Percentiles rank a stretch among this genome's conserved stretches.
These are phyloP conservation scores for Leucosporidium scottii DNA, from an alignment of 768 basidiomycete genomes.

Conservation along the genomic window DNA sequence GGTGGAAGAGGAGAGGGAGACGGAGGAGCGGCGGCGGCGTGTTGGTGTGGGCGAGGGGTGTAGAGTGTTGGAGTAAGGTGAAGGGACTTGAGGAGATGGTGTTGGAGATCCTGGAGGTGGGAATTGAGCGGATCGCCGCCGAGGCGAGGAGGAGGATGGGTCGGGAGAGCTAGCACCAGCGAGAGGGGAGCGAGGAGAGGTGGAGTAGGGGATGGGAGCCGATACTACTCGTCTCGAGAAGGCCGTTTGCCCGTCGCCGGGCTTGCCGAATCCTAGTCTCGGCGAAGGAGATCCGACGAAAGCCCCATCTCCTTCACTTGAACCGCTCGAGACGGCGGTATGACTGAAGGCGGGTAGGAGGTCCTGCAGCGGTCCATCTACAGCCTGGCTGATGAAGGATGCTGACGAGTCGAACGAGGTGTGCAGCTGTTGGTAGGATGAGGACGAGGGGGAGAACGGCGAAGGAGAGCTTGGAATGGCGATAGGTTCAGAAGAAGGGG, in stretches of 20 bases:
- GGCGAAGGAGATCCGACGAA: too few relatives aligned
- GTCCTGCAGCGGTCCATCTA: slow-evolving; percentile 11
- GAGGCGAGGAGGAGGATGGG: not conserved
- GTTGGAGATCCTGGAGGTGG: not conserved
- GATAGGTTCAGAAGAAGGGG: not conserved
- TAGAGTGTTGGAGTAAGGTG: slow-evolving; percentile 2
- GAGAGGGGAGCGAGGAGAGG: slow-evolving; percentile 10
- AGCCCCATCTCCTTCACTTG: not conserved
- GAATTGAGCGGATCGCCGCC: not conserved
- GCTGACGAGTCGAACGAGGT: not conserved
- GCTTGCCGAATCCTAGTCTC: not conserved
- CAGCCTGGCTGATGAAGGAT: not conserved
- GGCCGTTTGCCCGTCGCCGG: not conserved
- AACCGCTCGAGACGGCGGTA: not conserved
- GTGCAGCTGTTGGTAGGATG: not conserved
- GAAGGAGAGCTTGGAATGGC: not conserved
- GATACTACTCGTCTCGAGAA: not conserved
- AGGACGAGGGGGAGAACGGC: not conserved
- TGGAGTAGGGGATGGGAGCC: not conserved
- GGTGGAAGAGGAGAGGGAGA: not conserved
- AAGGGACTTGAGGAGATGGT: not conserved
- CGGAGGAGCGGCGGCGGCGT: slow-evolving; percentile 9
- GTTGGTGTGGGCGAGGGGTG: not conserved
- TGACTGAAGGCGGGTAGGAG: slow-evolving; percentile 9
- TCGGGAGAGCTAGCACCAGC: not conserved